phyloP scores from a whole-genome alignment of 495 filamentous ascomycete species.

The Hamigera avellanea region DNA sequence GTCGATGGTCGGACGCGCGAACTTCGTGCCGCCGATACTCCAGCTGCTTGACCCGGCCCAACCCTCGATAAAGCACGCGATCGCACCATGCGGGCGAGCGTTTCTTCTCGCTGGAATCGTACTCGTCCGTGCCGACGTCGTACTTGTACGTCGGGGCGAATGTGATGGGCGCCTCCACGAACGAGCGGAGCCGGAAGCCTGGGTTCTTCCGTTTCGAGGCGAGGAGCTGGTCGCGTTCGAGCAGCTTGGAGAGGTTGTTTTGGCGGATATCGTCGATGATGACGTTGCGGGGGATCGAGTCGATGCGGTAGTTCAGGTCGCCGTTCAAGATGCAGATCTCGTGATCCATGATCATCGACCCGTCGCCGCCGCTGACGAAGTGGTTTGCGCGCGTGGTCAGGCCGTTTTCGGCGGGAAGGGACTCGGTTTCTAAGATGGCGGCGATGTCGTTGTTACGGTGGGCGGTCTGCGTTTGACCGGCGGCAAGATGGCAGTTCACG shows the following conservation, averaged over 20 bases:
- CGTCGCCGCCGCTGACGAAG: constrained; percentile 84
- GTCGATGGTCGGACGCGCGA: constrained; percentile 80
- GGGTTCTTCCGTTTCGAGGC: constrained; percentile 79
- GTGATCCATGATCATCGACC: constrained; percentile 91
- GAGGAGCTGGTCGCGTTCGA: constrained; percentile 88
- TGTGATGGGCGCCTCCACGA: constrained; percentile 73
- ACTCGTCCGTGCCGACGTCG: constrained; percentile 86
- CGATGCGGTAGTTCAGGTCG: constrained; percentile 96
- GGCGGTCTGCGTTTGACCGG: constrained; percentile 80
- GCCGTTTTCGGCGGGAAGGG: constrained; percentile 57
- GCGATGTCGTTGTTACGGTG: constrained; percentile 90
- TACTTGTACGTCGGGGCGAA: constrained; percentile 98
- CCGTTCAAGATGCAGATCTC: constrained; percentile 94
- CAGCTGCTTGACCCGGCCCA: constrained; percentile 72
- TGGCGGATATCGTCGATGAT: constrained; percentile 73
- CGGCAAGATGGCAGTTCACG: constrained; percentile 94
- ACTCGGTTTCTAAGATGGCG: constrained; percentile 68
- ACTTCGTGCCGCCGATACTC: constrained; percentile 87
- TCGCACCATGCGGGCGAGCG: constrained; percentile 97
- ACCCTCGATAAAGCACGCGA: constrained; percentile 73
- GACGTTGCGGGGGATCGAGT: constrained; percentile 86
- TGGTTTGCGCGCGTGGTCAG: constrained; percentile 51
- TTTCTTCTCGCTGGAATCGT: constrained; percentile 91
- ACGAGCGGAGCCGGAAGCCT: constrained; percentile 74
- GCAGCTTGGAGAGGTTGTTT: constrained; percentile 75